Conservation (phyloP, 2,329 filamentous ascomycete species). For the Cercospora zeae-maydis region DNA sequence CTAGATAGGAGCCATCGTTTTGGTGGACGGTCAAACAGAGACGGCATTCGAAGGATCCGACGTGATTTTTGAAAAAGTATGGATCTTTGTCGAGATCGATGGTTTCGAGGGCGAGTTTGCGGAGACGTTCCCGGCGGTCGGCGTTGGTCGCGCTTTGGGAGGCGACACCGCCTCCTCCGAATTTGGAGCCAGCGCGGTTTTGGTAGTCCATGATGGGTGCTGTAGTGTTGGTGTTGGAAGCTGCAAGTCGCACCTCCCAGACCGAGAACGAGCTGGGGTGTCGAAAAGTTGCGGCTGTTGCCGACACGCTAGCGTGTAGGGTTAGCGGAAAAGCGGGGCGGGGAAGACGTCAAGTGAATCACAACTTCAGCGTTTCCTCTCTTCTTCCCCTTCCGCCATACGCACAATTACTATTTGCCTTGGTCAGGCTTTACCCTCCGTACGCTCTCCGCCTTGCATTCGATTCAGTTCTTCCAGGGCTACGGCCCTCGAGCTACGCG, state of each 20-base stretch:
- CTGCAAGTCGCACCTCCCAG: not conserved
- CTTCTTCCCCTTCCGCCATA: not conserved
- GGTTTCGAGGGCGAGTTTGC: constrained; percentile 95
- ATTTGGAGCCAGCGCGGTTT: constrained; percentile 95
- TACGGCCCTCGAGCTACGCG: constrained; percentile 9
- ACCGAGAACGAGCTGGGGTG: not conserved
- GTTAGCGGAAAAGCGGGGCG: constrained; percentile 1
- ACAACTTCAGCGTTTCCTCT: not conserved
- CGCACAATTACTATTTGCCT: constrained; percentile 6
- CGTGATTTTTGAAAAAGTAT: constrained; percentile 99
- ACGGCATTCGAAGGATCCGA: constrained; percentile 95
- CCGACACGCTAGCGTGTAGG: not conserved
- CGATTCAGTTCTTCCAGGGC: not conserved
- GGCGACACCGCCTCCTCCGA: constrained; percentile 94
- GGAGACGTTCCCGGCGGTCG: constrained; percentile 92
- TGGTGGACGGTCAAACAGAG: constrained; percentile 97
- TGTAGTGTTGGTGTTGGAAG: not conserved
- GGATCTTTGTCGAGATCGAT: constrained; percentile 99
- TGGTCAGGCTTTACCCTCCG: constrained; percentile 10
- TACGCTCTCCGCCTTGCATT: constrained; percentile 1
- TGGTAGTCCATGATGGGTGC: constrained; percentile 46
- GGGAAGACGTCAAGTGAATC: constrained; percentile 1
- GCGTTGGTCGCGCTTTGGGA: constrained; percentile 91
- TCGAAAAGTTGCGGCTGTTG: not conserved
- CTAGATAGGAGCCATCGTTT: constrained; percentile 97